These are phyloP conservation scores for Adansonia gregorii DNA, from an alignment of 441 rosid species.

Conservation along the genomic window DNA sequence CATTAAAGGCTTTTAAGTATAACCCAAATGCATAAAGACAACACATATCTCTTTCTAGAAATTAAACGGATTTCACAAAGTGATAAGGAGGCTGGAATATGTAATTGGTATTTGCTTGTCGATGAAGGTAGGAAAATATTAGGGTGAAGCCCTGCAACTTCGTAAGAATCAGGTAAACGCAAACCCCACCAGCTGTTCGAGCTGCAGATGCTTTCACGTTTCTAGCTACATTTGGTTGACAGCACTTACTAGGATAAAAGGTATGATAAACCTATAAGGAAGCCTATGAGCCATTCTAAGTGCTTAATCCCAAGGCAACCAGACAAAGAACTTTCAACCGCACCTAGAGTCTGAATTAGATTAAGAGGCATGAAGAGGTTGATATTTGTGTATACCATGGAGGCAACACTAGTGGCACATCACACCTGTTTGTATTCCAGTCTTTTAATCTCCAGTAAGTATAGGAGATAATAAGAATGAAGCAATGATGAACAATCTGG, in stretches of 20 bases:
- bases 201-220: neutral
- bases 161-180: neutral
- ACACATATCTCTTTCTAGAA: neutral
- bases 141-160: neutral
- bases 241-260: neutral
- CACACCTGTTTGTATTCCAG: conserved; percentile 1
- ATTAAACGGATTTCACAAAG: neutral
- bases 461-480: conserved; percentile 10
- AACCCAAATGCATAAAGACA: neutral
- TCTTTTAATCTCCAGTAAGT: conserved; percentile 7
- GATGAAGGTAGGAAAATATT: neutral
- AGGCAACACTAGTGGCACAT: neutral
- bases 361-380: neutral
- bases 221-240: neutral
- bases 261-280: neutral
- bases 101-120: neutral
- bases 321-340: conserved; percentile 8
- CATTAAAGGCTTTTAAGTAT: neutral
- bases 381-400: neutral
- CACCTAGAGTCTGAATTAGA: neutral
- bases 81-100: neutral
- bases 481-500: neutral
- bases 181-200: neutral
- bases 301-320: conserved; percentile 5
- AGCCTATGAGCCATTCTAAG: neutral